phyloP scores from a whole-genome alignment of 257 asterid genomes.

The Paraleonurus japonicus region DNA sequence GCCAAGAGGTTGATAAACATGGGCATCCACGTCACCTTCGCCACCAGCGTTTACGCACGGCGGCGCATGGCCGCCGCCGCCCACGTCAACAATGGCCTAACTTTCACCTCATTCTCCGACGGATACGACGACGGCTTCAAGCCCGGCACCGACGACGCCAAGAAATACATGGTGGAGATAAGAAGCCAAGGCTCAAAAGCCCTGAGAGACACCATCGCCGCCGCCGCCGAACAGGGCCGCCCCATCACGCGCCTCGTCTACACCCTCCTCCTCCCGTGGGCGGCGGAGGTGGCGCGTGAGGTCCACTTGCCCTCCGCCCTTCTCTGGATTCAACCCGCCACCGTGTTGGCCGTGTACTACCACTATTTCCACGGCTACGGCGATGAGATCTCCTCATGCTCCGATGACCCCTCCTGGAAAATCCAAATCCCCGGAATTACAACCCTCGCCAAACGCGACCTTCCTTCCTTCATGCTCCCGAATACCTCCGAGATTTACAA shows the following conservation, averaged over 20 bases:
- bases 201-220: conserved; percentile 23
- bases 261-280: conserved; percentile 62
- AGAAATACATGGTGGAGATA: conserved; percentile 24
- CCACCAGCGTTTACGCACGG: conserved; percentile 39
- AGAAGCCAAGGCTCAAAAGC: conserved; percentile 34
- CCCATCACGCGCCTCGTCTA: conserved; percentile 51
- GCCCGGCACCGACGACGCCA: conserved; percentile 5
- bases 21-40: conserved; percentile 56
- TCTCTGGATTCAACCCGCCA: conserved; percentile 70
- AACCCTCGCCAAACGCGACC: conserved; percentile 35
- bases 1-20: conserved; percentile 43
- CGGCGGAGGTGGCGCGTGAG: conserved; percentile 47
- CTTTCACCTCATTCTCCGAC: conserved; percentile 46
- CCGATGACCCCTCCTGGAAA: not conserved
- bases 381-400: conserved; percentile 22
- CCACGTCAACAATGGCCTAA: conserved; percentile 30
- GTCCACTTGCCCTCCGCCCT: conserved; percentile 47
- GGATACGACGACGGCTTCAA: conserved; percentile 52
- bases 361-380: conserved; percentile 49
- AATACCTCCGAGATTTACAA: conserved; percentile 2
- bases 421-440: conserved; percentile 54
- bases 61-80: conserved; percentile 32
- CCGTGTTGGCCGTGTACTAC: conserved; percentile 49
- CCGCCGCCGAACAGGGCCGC: conserved; percentile 28
- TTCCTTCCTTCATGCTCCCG: conserved; percentile 53